Base-by-base conservation (phyloP, 2,329 filamentous ascomycete species). In the Phaeosphaeria sp. region DNA sequence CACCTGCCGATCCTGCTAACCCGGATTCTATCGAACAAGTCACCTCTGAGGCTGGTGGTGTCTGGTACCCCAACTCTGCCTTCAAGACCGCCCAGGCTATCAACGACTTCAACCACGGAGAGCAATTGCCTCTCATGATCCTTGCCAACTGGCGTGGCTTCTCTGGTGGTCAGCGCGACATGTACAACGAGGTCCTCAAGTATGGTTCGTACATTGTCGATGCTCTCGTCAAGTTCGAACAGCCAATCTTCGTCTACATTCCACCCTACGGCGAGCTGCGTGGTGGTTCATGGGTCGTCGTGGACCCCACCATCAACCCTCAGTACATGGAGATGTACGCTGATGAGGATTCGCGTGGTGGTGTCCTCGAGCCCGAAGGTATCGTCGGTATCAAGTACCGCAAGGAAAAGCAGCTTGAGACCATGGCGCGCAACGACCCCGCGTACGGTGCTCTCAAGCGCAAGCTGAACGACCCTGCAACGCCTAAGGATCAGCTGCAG, bases 111-210 rank as follows among this genome's bases (percentile, higher is more conserved):
- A 99, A 99, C 87, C 88, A 96, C 67, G 95, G 95, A 77, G 95
- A 99, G 82, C 95, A 99, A 83, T 86, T 99, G 74, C 95, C 95
- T 56, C 84, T 99, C 66, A 98, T 99, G 93, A 99, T 99, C 77
- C 88, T 99, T 64, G 95, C 95, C 81, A 99, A 99, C 86, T 99
- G 95, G 95, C 90, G 95, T 88, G 95, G 95, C 84, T 99, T 99
- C 92, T 99, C 95, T 68, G 95, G 95, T 84, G 95, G 95, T 65
- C 95, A 99, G 82, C 92, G 94, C 69, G 95, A 99, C 81, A 99
- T 99, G 95, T 99, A 96, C 88, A 97, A 98, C 83, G 95, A 99
- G 82, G 95, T 99, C 17, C 88, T 99, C 80, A 99, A 99, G 85
- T 99, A 99, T 75, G 95, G 95, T 76, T 97, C 94, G 18, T 98